These are phyloP conservation scores for Clonostachys byssicola DNA, from an alignment of 2,329 filamentous ascomycete species.

Conservation along the genomic window DNA sequence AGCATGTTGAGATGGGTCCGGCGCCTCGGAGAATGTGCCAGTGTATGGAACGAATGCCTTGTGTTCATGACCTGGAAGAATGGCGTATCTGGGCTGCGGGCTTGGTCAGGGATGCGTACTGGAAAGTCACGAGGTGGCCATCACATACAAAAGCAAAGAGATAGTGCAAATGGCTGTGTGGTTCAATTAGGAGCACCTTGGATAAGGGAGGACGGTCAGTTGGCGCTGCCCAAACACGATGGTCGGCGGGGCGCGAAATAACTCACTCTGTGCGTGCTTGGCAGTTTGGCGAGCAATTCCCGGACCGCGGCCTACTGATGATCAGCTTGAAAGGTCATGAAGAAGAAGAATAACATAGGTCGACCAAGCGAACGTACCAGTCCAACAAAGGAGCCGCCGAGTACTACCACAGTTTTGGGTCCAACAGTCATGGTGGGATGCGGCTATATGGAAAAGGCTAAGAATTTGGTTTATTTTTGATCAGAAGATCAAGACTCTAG, in stretches of 20 bases:
- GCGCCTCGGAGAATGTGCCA: constrained; percentile 13
- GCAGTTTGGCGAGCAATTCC: constrained; percentile 36
- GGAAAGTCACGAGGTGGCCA: too few relatives aligned
- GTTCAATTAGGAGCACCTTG: constrained; percentile 40
- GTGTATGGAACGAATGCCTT: constrained; percentile 59
- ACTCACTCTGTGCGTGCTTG: constrained; percentile 39
- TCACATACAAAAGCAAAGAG: constrained; percentile 32
- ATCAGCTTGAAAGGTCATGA: too few relatives aligned
- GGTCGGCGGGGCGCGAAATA: too few relatives aligned
- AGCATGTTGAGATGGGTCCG: constrained; percentile 37
- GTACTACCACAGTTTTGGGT: constrained; percentile 41
- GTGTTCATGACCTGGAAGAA: constrained; percentile 46
- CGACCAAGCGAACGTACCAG: constrained; percentile 21
- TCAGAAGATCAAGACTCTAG: too few relatives aligned
- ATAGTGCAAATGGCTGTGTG: constrained; percentile 58
- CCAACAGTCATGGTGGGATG: too few relatives aligned
- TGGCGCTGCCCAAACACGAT: too few relatives aligned
- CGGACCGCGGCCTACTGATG: constrained; percentile 40
- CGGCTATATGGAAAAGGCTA: too few relatives aligned
- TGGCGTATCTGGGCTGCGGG: constrained; percentile 48
- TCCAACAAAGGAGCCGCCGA: constrained; percentile 57
- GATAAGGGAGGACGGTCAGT: too few relatives aligned
- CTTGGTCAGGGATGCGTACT: too few relatives aligned
- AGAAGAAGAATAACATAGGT: too few relatives aligned
- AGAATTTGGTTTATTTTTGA: too few relatives aligned